Evolutionary conservation across 1,139 yeast genomes (phyloP), one percentile per base, ranked within the genome.

Genomic region (Geotrichum carabidarum): DNA sequence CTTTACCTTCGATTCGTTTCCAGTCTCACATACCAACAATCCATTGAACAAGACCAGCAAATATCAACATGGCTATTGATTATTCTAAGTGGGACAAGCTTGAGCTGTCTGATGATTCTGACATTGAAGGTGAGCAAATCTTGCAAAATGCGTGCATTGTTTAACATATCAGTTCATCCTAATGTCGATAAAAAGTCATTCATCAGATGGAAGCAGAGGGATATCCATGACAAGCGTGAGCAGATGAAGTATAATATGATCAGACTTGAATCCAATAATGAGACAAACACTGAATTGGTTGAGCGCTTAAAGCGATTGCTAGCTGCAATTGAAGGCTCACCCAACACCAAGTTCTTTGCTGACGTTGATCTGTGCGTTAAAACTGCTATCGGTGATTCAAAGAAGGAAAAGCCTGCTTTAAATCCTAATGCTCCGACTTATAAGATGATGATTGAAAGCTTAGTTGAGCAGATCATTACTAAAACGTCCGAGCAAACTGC

Each of bases 41-140:
- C 27, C 27, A 22, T 22, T 22, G 27, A 44, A 9, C 41, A 44
- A 44, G 22, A 11, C 32, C 15, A 30, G 42, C 42, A 51, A 12
- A 22, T 22, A 22, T 22, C 27, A 34, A 37, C 50, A 71, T 70
- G 74, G 72, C 70, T 8, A 83, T 91, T 63, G 99, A 93, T 68
- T 93, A 93, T 71, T 90, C 97, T 12, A 93, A 93, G 69, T 93
- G 99, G 98, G 99, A 93, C 71, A 89, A 89, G 68, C 81, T 93
- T 58, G 99, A 93, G 70, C 75, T 93, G 49, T 88, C 96, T 15
- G 99, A 93, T 68, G 99, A 93, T 69, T 88, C 96, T 6, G 98
- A 93, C 67, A 77, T 91, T 50, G 99, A 93, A 67, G 68, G 69
- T 66, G 55, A 14, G 67, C 47, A 5, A 9, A 9, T 36, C 44